Base-by-base conservation (phyloP, 345 rosid species). In the Euphorbia tirucalli region DNA sequence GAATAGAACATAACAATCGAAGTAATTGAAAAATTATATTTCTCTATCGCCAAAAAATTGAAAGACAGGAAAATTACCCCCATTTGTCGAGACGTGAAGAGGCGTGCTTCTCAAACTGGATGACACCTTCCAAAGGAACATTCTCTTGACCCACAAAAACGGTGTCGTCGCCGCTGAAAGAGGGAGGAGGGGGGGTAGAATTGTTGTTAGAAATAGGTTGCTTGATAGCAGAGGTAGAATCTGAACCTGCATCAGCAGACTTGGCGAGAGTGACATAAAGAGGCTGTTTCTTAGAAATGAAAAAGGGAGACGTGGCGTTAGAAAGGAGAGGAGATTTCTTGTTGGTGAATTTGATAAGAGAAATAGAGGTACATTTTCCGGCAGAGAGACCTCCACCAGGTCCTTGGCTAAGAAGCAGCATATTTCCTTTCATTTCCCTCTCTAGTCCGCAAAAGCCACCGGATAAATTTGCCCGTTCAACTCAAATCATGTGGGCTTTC, bases 91-190 rank as follows among this genome's bases (percentile, higher is more conserved):
- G 35, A 22, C 74, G 75, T 28, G 92, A 82, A 37, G 92, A 72
- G 22, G 46, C 72, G 72, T 90, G 92, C 71, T 87, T 92, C 44
- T 92, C 98, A 76, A 92, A 90, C 69, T 89, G 98, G 70, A 92
- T 94, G 25, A 92, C 98, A 24, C 98, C 98, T 73, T 94, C 97
- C 58, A 92, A 74, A 65, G 94, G 90, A 50, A 91, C 89, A 52
- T 81, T 81, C 65, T 90, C 92, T 52, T 82, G 90, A 70, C 84
- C 84, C 57, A 90, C 89, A 11, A 88, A 79, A 58, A 86, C 87
- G 19, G 94, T 81, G 35, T 78, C 85, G 43, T 82, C 77, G 21
- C 39, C 27, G 14, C 49, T 55, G 44, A 77, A 66, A 5, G 88
- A 71, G 54, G 75, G 58, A 60, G 85, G 71, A 3, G 83, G 31